Conservation (phyloP, 2,329 filamentous ascomycete species). For the Nannizzia gypsea region DNA sequence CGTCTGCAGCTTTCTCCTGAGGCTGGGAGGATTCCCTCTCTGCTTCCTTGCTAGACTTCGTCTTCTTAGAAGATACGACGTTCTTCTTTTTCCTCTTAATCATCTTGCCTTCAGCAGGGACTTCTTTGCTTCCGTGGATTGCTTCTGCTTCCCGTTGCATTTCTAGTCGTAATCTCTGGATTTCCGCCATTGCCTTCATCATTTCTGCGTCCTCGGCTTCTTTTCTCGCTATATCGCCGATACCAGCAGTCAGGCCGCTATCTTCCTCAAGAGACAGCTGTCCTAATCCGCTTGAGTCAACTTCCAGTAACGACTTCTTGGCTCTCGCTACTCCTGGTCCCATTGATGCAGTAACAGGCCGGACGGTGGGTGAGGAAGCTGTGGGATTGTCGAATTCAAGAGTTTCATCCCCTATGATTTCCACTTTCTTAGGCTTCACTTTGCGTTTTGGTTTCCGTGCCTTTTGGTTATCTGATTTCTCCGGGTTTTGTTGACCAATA, state of each 20-base stretch:
- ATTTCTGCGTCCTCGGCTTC: constrained; percentile 77
- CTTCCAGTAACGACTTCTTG: constrained; percentile 62
- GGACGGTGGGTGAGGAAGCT: constrained; percentile 44
- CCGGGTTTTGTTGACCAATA: constrained; percentile 40
- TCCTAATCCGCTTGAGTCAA: constrained; percentile 75
- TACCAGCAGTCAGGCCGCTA: constrained; percentile 16
- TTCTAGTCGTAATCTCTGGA: constrained; percentile 73
- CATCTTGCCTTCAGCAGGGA: constrained; percentile 35
- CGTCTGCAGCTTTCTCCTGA: constrained; percentile 1
- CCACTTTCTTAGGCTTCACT: constrained; percentile 46
- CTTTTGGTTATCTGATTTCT: constrained; percentile 25
- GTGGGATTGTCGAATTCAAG: constrained; percentile 35
- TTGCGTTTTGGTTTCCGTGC: constrained; percentile 22
- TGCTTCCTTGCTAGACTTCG: constrained; percentile 11
- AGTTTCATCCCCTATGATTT: constrained; percentile 63
- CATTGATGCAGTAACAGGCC: constrained; percentile 33
- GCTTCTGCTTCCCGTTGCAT: constrained; percentile 51
- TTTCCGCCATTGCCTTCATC: constrained; percentile 74
- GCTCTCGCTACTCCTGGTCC: constrained; percentile 18
- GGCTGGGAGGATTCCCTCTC: constrained; percentile 18
- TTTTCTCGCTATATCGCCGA: constrained; percentile 52
- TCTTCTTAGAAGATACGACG: constrained; percentile 35
- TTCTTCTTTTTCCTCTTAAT: constrained; percentile 50
- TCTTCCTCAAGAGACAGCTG: constrained; percentile 56
- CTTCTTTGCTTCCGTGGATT: constrained; percentile 37